phyloP scores from a whole-genome alignment of 768 basidiomycete species.

The Mycena leptocephala region DNA sequence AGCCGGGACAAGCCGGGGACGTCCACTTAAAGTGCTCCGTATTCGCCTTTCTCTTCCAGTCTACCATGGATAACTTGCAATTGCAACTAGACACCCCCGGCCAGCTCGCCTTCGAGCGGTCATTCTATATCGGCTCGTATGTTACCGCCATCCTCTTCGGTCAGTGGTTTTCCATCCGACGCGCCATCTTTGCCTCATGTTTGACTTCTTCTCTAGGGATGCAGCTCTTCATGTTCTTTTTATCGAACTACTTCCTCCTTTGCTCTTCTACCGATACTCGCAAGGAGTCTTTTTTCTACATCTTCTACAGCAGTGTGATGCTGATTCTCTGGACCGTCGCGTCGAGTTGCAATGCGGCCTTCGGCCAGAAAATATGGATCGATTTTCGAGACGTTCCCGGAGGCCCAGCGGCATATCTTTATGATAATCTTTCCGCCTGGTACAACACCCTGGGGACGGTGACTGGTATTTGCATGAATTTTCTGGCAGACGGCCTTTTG shows the following conservation, averaged over 20 bases:
- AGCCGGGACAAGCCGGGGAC: background rate
- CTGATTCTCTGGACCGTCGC: conserved; percentile 52
- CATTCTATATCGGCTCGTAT: conserved; percentile 46
- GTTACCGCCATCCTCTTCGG: conserved; percentile 46
- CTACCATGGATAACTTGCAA: conserved; percentile 31
- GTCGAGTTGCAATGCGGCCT: conserved; percentile 39
- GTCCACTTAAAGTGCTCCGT: conserved; percentile 33
- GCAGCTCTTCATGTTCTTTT: conserved; percentile 42
- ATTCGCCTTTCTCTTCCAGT: conserved; percentile 11
- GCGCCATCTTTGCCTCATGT: conserved; percentile 5
- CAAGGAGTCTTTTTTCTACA: conserved; percentile 37
- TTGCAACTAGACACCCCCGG: conserved; percentile 23
- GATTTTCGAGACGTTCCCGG: conserved; percentile 43
- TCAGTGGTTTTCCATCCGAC: conserved; percentile 18
- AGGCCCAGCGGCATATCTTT: conserved; percentile 49
- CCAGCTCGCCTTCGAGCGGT: conserved; percentile 33
- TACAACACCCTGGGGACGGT: conserved; percentile 49
- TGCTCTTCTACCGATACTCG: conserved; percentile 30
- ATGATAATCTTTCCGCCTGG: conserved; percentile 44
- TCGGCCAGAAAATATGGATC: conserved; percentile 37
- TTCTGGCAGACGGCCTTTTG: conserved; percentile 54
- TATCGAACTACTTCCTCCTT: conserved; percentile 39
- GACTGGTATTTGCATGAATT: conserved; percentile 46
- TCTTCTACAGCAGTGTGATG: conserved; percentile 42
- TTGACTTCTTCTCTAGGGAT: conserved; percentile 35